A percentile compares a stretch with the other conserved stretches of the same genome.
These are phyloP conservation scores for Pelargonium nanum DNA, from an alignment of 345 rosid species.

Conservation along the genomic window DNA sequence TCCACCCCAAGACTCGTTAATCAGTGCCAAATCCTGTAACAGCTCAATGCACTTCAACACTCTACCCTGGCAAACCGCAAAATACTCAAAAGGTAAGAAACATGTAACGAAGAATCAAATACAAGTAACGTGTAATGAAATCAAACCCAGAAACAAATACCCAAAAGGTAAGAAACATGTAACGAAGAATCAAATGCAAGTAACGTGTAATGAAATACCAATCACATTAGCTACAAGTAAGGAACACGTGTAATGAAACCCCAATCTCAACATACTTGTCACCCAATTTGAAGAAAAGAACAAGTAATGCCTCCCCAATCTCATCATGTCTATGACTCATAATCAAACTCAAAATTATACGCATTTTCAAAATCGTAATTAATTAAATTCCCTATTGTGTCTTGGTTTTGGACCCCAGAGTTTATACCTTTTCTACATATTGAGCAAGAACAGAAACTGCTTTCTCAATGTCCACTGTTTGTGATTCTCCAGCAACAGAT, in stretches of 20 bases:
- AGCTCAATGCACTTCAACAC: slow-evolving; percentile 34
- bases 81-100: not conserved
- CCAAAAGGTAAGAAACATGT: too few species aligned
- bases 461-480: slow-evolving; percentile 33
- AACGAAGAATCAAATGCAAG: not conserved
- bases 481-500: slow-evolving; percentile 32
- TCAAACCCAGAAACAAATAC: not conserved
- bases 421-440: slow-evolving; percentile 39
- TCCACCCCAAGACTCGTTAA: slow-evolving; percentile 15
- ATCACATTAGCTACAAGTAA: not conserved
- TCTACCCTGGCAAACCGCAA: slow-evolving; percentile 32
- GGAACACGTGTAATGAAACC: not conserved
- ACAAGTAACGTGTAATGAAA: not conserved
- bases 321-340: not conserved
- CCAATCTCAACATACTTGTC: not conserved
- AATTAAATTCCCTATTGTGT: not conserved
- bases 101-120: not conserved
- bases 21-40: slow-evolving; percentile 24
- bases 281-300: not conserved
- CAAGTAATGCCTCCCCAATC: not conserved
- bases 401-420: too few species aligned
- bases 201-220: not conserved
- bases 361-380: not conserved
- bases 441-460: slow-evolving; percentile 35
- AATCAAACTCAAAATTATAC: not conserved